These are phyloP conservation scores for Sphaceloma murrayae DNA, from an alignment of 2,329 filamentous ascomycete genomes.

Conservation along the genomic window DNA sequence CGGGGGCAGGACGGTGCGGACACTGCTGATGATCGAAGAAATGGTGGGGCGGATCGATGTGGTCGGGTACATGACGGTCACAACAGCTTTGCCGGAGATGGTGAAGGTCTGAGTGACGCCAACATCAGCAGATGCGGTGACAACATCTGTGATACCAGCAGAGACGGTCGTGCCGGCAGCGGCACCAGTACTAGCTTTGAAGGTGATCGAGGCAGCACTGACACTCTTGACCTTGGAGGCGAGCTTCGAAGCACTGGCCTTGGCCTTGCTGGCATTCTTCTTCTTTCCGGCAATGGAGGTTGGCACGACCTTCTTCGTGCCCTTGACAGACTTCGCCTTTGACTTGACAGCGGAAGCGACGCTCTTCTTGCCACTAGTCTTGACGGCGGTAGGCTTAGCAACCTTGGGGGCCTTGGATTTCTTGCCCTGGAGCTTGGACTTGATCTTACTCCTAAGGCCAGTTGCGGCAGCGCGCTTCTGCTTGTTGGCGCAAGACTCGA, in stretches of 20 bases:
- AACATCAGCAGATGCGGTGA: constrained; percentile 6
- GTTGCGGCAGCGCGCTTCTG: constrained; percentile 8
- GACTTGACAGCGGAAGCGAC: no score
- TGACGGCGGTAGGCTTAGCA: not conserved
- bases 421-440: constrained; percentile 13
- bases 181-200: constrained; percentile 2
- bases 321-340: constrained; percentile 10
- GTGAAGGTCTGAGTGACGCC: constrained; percentile 4
- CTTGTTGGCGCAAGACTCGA: constrained; percentile 1
- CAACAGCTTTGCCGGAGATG: constrained; percentile 1
- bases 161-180: constrained; percentile 2
- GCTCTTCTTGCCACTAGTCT: constrained; percentile 1
- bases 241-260: constrained; percentile 6
- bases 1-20: constrained; percentile 7
- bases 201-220: constrained; percentile 7
- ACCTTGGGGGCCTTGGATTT: not conserved
- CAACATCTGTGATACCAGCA: constrained; percentile 8
- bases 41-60: constrained; percentile 5
- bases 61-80: constrained; percentile 8
- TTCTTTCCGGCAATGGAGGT: not conserved
- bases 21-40: constrained; percentile 2
- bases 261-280: constrained; percentile 10
- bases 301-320: constrained; percentile 5
- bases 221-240: constrained; percentile 10
- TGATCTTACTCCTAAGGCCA: not conserved